Base-by-base conservation (phyloP, 1,284 basidiomycete genomes). In the Sanghuangporus sanghuang region DNA sequence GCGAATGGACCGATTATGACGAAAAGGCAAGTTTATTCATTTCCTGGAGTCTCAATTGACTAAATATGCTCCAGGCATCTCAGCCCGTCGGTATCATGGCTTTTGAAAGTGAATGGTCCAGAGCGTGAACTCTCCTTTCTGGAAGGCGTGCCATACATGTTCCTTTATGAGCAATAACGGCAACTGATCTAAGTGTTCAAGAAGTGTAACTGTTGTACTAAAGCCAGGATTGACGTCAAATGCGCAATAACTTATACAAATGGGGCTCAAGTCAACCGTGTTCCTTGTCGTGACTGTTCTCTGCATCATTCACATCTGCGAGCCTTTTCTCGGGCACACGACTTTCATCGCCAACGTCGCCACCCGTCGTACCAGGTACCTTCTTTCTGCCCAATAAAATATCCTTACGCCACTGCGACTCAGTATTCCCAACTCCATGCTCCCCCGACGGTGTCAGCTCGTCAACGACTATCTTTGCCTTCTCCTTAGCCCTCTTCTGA, bases 1-100 rank as follows among this genome's bases (percentile, higher is more conserved):
- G 77, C 11, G 89, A 91, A 74, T 93, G 91, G 91, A 81, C 79
- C 11, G 90, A 92, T 68, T 93, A 93, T 67, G 91, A 93, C 69
- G 90, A 92, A 71, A 90, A 91, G 80, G 90, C 87, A 58, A 58
- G 73, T 66, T 48, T 3, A 59, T 57, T 36, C 35, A n/a, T 9
- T 18, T 27, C 14, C 49, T n/a, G 39, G 12, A 38, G 6, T 18
- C 32, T 7, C 12, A 57, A n/a, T 11, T 36, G 12, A 16, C 40
- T 49, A 39, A 49, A 46, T 21, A 58, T 4, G 53, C 14, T 55
- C n/a, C 68, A 92, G 90, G 78, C 82, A 21, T 75, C 78, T 35
- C 71, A 81, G 14, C 86, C 89, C 7, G 89, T 92, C 35, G 79
- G 86, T 21, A 76, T 92, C 14, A 86, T 84, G 36, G 78, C 81